These are phyloP conservation scores for Cryptococcus hybrid DNA, from an alignment of 1,284 basidiomycete genomes.

Conservation along the genomic window DNA sequence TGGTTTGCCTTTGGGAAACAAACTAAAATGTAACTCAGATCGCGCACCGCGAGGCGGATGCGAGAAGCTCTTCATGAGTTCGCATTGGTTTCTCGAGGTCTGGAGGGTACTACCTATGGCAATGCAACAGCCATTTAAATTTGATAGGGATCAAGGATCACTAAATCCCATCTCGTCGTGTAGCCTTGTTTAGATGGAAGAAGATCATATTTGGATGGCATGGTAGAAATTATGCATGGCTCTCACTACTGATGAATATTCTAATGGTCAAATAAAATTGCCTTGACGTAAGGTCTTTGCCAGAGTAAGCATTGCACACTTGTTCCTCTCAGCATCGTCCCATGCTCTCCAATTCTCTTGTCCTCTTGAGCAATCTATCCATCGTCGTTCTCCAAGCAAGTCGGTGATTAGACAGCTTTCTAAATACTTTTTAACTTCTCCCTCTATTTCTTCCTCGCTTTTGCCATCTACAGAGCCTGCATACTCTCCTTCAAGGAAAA, in stretches of 20 bases:
- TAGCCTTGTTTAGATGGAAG: too few relatives aligned
- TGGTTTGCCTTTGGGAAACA: too few relatives aligned
- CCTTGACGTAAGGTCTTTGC: slow-evolving; percentile 13
- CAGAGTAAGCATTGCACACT: slow-evolving; percentile 9
- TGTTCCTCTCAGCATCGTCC: slow-evolving; percentile 23
- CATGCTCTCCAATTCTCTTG: slow-evolving; percentile 14
- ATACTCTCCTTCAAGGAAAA: slow-evolving; percentile 42
- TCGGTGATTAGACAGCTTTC: slow-evolving; percentile 33
- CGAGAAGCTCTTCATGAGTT: slow-evolving; percentile 52
- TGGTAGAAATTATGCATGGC: too few relatives aligned
- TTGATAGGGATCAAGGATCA: background rate
- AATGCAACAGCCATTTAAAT: slow-evolving; percentile 42
- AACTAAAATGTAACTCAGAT: slow-evolving; percentile 14
- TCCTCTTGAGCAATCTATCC: slow-evolving; percentile 6
- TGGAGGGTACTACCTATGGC: slow-evolving; percentile 50
- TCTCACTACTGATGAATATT: too few relatives aligned
- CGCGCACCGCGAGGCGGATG: slow-evolving; percentile 48
- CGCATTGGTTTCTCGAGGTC: slow-evolving; percentile 47
- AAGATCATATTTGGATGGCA: too few relatives aligned
- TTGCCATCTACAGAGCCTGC: background rate
- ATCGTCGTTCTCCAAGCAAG: slow-evolving; percentile 18
- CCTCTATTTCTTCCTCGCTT: background rate
- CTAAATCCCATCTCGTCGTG: too few relatives aligned
- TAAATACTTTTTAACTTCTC: slow-evolving; percentile 27
- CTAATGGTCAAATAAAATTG: slow-evolving; percentile 12